A percentile compares a stretch with the other conserved stretches of the same genome.
phyloP scores from a whole-genome alignment of 2,329 filamentous ascomycete species.

The Pseudogymnoascus destructans region DNA sequence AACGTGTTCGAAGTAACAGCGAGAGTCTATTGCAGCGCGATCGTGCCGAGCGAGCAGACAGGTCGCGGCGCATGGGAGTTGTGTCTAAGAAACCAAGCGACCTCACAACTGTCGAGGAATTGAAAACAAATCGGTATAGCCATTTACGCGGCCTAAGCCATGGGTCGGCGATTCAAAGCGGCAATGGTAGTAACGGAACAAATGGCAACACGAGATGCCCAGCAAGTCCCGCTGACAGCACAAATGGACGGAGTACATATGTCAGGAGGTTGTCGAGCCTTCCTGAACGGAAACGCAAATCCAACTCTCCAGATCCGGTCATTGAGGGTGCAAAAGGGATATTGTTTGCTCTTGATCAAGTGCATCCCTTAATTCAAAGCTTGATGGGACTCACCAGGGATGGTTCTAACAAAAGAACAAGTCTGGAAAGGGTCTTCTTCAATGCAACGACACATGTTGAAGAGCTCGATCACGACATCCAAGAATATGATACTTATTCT shows the following conservation, averaged over 20 bases:
- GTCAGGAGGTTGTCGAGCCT: constrained; percentile 50
- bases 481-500: constrained; percentile 41
- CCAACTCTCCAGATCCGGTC: constrained; percentile 45
- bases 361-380: constrained; percentile 55
- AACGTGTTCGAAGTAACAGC: constrained; percentile 53
- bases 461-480: constrained; percentile 51
- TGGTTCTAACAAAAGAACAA: constrained; percentile 46
- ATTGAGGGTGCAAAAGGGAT: constrained; percentile 54
- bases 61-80: constrained; percentile 51
- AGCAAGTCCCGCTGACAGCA: constrained; percentile 45
- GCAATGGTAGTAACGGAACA: constrained; percentile 20
- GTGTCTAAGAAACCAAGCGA: constrained; percentile 47
- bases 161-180: constrained; percentile 51
- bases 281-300: constrained; percentile 50
- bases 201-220: constrained; percentile 32
- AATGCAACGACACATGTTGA: constrained; percentile 55
- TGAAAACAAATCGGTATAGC: constrained; percentile 48
- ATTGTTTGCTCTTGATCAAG: constrained; percentile 53
- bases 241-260: constrained; percentile 35
- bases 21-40: constrained; percentile 42
- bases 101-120: constrained; percentile 49
- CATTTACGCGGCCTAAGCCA: constrained; percentile 55
- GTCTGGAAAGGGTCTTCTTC: constrained; percentile 54
- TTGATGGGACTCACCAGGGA: constrained; percentile 49
- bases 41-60: constrained; percentile 36